Percentiles rank a stretch among this genome's conserved stretches.
These are phyloP conservation scores for Astrephomene gubernaculifera DNA, from an alignment of 139 green algal species.

Conservation along the genomic window DNA sequence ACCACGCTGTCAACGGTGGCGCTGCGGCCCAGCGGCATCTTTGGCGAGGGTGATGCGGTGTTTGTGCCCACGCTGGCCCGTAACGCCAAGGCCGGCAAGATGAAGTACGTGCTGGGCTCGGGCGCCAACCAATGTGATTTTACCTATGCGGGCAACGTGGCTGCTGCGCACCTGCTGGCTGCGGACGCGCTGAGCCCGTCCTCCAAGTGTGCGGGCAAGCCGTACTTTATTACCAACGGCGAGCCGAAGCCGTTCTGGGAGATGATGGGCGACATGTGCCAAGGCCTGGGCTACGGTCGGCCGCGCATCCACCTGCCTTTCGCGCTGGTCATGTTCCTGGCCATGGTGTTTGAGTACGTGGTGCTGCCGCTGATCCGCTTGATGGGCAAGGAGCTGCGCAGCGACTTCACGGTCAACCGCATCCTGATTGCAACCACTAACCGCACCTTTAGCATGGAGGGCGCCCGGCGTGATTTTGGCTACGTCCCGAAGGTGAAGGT, in stretches of 20 bases:
- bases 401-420: slow-evolving; percentile 80
- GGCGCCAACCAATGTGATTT: slow-evolving; percentile 90
- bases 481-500: slow-evolving; percentile 72
- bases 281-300: slow-evolving; percentile 83
- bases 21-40: slow-evolving; percentile 89
- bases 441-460: slow-evolving; percentile 66
- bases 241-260: slow-evolving; percentile 87
- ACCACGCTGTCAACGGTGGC: slow-evolving; percentile 72
- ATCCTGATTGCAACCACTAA: slow-evolving; percentile 72
- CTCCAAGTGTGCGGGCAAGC: slow-evolving; percentile 66
- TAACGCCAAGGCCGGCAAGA: slow-evolving; percentile 78
- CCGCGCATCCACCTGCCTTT: slow-evolving; percentile 76
- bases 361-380: slow-evolving; percentile 67
- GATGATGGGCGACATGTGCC: slow-evolving; percentile 87
- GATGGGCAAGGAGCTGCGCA: slow-evolving; percentile 61
- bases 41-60: slow-evolving; percentile 88
- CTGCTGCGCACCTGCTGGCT: slow-evolving; percentile 77
- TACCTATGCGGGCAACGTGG: slow-evolving; percentile 94
- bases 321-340: slow-evolving; percentile 79
- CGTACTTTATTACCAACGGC: slow-evolving; percentile 94
- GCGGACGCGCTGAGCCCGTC: slow-evolving; percentile 59
- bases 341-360: slow-evolving; percentile 80
- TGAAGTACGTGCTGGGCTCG: slow-evolving; percentile 92
- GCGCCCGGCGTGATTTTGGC: slow-evolving; percentile 65
- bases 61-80: slow-evolving; percentile 80